Conservation (phyloP, 805 yeast species). For the Spathaspora girioi region DNA sequence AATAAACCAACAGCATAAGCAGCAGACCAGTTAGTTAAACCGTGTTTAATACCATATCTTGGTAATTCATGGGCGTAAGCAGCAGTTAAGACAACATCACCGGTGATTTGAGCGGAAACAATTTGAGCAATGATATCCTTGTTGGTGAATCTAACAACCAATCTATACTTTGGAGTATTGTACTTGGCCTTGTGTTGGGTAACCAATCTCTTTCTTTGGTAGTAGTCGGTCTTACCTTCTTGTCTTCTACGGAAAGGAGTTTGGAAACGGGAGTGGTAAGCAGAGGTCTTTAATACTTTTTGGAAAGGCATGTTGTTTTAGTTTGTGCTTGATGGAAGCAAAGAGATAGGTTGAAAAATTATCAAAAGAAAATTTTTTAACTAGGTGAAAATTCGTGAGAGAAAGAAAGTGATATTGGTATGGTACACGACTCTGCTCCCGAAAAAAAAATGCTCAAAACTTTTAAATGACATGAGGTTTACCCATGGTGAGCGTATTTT, state of each 20-base stretch:
- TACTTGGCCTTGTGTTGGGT: constrained; percentile 99
- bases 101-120: constrained; percentile 93
- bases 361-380: neutral
- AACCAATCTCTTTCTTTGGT: constrained; percentile 99
- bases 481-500: neutral
- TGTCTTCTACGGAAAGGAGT: constrained; percentile 99
- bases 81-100: constrained; percentile 93
- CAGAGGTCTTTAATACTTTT: constrained; percentile 71
- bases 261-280: constrained; percentile 99
- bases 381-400: neutral
- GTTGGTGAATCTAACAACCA: constrained; percentile 99
- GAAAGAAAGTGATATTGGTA: neutral
- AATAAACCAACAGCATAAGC: constrained; percentile 98
- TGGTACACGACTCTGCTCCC: neutral
- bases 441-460: neutral
- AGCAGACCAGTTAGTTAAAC: constrained; percentile 99
- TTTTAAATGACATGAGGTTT: neutral
- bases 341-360: neutral
- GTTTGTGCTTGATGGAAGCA: neutral
- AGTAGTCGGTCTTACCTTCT: constrained; percentile 99
- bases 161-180: constrained; percentile 99
- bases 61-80: constrained; percentile 99
- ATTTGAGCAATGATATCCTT: constrained; percentile 98
- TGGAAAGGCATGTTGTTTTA: constrained; percentile 68
- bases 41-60: constrained; percentile 94